Percentiles rank a stretch among this genome's conserved stretches.
Evolutionary conservation across 176 grass and related monocot species (phyloP).

Genomic region (Raddia guianensis): DNA sequence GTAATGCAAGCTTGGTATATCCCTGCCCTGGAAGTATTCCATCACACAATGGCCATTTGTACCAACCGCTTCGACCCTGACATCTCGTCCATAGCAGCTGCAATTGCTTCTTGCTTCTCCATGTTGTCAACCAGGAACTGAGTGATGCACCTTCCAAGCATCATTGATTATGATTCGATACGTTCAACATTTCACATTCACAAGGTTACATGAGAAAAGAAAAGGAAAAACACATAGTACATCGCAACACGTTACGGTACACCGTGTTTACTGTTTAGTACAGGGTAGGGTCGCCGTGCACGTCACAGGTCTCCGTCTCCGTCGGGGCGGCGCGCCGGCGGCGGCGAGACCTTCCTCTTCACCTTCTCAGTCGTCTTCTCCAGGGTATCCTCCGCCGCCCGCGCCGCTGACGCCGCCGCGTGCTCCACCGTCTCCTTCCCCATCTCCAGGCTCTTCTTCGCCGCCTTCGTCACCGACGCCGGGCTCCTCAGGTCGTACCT

Average conservation of each 20-base stretch:
- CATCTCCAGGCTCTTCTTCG: constrained; percentile 54
- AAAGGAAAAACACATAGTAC: neutral
- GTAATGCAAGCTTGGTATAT: neutral
- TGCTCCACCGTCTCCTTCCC: constrained; percentile 58
- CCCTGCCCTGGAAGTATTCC: neutral
- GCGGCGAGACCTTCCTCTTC: constrained; percentile 51
- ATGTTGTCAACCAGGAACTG: neutral
- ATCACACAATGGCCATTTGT: neutral
- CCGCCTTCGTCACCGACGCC: constrained; percentile 46
- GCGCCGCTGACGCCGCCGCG: constrained; percentile 58
- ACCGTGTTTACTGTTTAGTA: too few species aligned
- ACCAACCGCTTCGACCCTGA: neutral
- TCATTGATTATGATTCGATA: neutral
- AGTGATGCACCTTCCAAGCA: neutral
- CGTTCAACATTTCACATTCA: neutral
- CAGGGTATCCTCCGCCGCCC: constrained; percentile 46
- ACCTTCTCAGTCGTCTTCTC: constrained; percentile 57
- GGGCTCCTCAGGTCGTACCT: constrained; percentile 41
- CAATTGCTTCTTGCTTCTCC: neutral
- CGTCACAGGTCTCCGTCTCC: constrained; percentile 42
- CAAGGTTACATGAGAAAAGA: neutral
- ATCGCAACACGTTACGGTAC: neutral
- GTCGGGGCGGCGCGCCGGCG: neutral
- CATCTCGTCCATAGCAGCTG: neutral
- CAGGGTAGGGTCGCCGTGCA: too few species aligned